A percentile compares a stretch with the other conserved stretches of the same genome.
Conservation (phyloP, 1,284 basidiomycete species). For the Entoloma clypeatum region DNA sequence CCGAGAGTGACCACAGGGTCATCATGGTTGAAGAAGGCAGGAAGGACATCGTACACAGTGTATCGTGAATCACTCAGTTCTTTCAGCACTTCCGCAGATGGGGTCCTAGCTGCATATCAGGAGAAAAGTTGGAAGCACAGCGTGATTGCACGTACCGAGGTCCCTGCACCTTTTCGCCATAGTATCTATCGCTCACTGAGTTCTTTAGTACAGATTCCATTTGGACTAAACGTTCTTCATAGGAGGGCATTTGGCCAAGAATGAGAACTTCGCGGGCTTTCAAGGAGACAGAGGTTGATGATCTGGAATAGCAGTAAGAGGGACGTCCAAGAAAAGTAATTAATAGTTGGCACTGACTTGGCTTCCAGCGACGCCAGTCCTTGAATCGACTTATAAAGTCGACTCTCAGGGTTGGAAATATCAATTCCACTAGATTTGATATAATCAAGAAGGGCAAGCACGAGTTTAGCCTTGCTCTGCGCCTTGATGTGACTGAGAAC, state of each 20-base stretch:
- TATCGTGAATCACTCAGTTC: conserved; percentile 96
- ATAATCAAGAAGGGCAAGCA: conserved; percentile 84
- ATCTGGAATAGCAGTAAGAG: conserved; percentile 40
- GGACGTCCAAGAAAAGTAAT: conserved; percentile 1
- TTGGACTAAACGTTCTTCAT: conserved; percentile 89
- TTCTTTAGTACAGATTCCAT: conserved; percentile 93
- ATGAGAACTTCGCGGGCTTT: conserved; percentile 99
- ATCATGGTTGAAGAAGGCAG: conserved; percentile 88
- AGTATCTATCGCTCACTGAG: conserved; percentile 83
- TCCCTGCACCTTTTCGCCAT: conserved; percentile 78
- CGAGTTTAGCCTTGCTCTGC: conserved; percentile 87
- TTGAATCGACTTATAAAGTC: conserved; percentile 70
- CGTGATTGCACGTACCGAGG: conserved; percentile 43
- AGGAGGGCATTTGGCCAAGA: conserved; percentile 93
- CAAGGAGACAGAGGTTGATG: conserved; percentile 84
- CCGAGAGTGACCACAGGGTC: conserved; percentile 85
- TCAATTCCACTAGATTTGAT: conserved; percentile 77
- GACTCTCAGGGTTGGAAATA: conserved; percentile 68
- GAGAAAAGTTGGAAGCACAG: conserved; percentile 6
- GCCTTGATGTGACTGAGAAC: conserved; percentile 96
- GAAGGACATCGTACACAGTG: conserved; percentile 96
- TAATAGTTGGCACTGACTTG: conserved; percentile 49
- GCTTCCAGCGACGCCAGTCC: conserved; percentile 84
- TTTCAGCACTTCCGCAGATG: conserved; percentile 82
- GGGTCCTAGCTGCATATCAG: conserved; percentile 47